These are phyloP conservation scores for Alternaria triticimaculans DNA, from an alignment of 2,329 filamentous ascomycete species.

Conservation along the genomic window DNA sequence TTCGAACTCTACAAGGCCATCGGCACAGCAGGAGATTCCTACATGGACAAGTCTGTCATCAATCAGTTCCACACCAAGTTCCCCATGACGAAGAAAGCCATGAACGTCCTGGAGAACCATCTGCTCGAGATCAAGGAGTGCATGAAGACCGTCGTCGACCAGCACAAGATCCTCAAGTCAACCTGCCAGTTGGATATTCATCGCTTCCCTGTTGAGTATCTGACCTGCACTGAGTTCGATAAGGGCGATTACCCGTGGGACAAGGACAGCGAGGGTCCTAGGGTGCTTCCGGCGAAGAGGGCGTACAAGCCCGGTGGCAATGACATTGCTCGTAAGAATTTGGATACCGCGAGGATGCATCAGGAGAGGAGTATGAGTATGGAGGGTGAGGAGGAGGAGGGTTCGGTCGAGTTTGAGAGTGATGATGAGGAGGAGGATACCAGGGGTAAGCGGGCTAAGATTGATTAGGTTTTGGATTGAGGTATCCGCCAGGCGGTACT, in stretches of 20 bases:
- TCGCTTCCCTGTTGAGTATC: constrained; percentile 48
- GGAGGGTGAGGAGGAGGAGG: constrained; percentile 9
- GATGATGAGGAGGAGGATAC: constrained; percentile 1
- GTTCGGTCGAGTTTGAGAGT: constrained; percentile 16
- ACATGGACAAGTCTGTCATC: constrained; percentile 51
- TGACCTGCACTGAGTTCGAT: constrained; percentile 55
- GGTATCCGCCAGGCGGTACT: background rate
- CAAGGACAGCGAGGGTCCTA: constrained; percentile 9
- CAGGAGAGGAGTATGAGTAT: constrained; percentile 14
- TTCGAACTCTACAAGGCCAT: constrained; percentile 54
- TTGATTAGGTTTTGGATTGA: background rate
- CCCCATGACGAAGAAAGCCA: constrained; percentile 53
- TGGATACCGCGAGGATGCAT: constrained; percentile 24
- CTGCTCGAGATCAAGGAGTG: constrained; percentile 52
- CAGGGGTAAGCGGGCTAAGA: constrained; percentile 5
- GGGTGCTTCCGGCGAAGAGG: constrained; percentile 16
- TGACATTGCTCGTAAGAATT: constrained; percentile 34
- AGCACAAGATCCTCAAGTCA: constrained; percentile 48
- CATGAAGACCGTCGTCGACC: constrained; percentile 50
- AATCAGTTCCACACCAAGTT: constrained; percentile 51
- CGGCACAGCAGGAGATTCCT: constrained; percentile 50
- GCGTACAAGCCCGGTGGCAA: constrained; percentile 35
- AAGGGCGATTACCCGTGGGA: constrained; percentile 52
- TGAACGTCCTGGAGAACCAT: constrained; percentile 51
- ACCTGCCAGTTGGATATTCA: constrained; percentile 50